Evolutionary conservation across 106 monocot genomes (phyloP), one percentile per base, ranked within the genome.

Genomic region (Platanthera zijinensis): DNA sequence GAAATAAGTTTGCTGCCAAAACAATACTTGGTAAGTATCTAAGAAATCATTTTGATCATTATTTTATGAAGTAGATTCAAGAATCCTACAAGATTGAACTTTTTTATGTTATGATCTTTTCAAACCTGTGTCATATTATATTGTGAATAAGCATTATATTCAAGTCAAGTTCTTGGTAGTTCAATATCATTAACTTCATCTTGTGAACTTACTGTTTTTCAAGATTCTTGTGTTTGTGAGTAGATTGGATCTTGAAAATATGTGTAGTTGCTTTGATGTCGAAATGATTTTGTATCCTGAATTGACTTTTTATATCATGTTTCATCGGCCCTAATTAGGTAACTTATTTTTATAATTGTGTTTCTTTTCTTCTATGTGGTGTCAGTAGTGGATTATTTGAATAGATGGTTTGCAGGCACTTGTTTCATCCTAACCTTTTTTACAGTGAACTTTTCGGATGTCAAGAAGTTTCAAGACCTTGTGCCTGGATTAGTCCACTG

Each of bases 391-490:
- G 8, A 61, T 49, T 63, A 39, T 46, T 5, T 7, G 19, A 46
- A 21, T 21, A 21, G 19, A 61, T 21, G 18, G n/a, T 56, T 61
- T 61, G 1, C n/a, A 18, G 7, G 21, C 59, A 18, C 6, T 52
- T 32, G 49, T 5, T 61, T 59, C 12, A n/a, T 75, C 10, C 8
- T 61, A 30, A 48, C 72, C 54, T 50, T 56, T 50, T 76, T 52
- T 77, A 71, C 48, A 90, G 92, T 81, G 50, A 79, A 76, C 48
- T 74, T 48, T 62, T 72, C 74, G 74, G 30, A 85, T 14, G 19
- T 68, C n/a, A 63, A 75, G 21, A 97, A 91, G 79, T 71, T 97
- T 45, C 84, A 89, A 75, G 85, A 86, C 59, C 89, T 97, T 68
- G 18, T 97, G 39, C 87, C 87, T 67, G 68, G 86, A 84, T 79